These are phyloP conservation scores for Hortaea sp. DNA, from an alignment of 2,329 filamentous ascomycete genomes.

Conservation along the genomic window DNA sequence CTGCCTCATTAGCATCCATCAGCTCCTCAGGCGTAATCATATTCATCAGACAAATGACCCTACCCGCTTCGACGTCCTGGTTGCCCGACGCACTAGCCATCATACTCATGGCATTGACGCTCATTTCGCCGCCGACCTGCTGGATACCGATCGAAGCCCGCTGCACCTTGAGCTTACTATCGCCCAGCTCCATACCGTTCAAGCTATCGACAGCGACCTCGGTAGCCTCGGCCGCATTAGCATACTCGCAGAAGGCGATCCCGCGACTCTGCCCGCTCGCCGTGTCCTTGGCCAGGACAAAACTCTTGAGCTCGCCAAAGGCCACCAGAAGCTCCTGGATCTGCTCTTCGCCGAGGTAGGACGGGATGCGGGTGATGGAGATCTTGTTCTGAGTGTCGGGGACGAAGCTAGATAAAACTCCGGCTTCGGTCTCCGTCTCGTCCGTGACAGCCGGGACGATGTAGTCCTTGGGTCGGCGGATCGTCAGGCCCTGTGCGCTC, in stretches of 20 bases:
- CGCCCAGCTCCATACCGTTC: slow-evolving; percentile 87
- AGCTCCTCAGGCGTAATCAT: slow-evolving; percentile 97
- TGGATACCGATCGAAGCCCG: slow-evolving; percentile 88
- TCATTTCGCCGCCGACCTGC: slow-evolving; percentile 91
- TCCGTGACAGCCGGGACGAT: slow-evolving; percentile 76
- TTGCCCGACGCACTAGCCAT: slow-evolving; percentile 76
- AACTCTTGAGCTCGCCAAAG: slow-evolving; percentile 88
- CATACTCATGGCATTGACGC: slow-evolving; percentile 95
- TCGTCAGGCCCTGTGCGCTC: slow-evolving; percentile 52
- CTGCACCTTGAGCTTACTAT: slow-evolving; percentile 71
- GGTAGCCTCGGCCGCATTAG: slow-evolving; percentile 60
- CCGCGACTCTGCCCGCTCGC: slow-evolving; percentile 73
- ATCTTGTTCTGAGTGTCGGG: slow-evolving; percentile 94
- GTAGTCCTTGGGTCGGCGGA: slow-evolving; percentile 90
- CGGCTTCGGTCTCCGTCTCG: slow-evolving; percentile 62
- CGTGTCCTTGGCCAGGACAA: slow-evolving; percentile 78
- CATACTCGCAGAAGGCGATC: slow-evolving; percentile 93
- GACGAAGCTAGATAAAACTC: slow-evolving; percentile 68
- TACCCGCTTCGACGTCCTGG: slow-evolving; percentile 64
- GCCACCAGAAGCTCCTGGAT: slow-evolving; percentile 81
- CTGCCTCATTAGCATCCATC: slow-evolving; percentile 87
- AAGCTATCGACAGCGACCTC: slow-evolving; percentile 81
- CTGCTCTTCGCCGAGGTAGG: slow-evolving; percentile 81
- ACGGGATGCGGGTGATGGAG: slow-evolving; percentile 78
- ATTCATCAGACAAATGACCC: slow-evolving; percentile 87